These are phyloP conservation scores for Ganoderma sinense DNA, from an alignment of 1,284 basidiomycete species.

Conservation along the genomic window DNA sequence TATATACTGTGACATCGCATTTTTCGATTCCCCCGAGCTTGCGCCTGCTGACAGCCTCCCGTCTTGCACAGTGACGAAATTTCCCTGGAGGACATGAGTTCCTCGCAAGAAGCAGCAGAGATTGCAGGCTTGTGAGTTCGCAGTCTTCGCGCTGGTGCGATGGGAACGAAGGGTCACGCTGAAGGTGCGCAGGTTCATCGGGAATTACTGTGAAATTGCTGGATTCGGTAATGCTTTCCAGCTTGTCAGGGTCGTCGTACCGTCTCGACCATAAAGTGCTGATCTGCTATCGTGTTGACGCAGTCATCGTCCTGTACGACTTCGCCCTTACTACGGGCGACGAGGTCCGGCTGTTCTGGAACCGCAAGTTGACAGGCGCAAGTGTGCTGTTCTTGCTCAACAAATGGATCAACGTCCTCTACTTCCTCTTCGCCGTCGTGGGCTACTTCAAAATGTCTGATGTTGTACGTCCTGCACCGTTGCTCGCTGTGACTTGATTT, in stretches of 20 bases:
- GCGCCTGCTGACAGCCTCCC: not conserved
- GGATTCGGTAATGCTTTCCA: not conserved
- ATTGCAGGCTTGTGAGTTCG: not conserved
- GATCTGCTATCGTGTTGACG: not conserved
- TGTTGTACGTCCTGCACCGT: not conserved
- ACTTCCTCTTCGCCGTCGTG: not conserved
- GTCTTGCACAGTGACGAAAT: not conserved
- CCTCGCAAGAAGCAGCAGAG: not conserved
- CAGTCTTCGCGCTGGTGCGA: not conserved
- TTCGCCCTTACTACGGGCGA: not conserved
- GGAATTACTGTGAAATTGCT: not conserved
- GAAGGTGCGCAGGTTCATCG: not conserved
- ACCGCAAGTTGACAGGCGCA: not conserved
- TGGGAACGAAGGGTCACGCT: not conserved
- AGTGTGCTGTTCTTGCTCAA: not conserved
- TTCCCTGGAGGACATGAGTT: not conserved
- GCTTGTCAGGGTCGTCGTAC: not conserved
- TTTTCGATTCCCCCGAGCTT: not conserved
- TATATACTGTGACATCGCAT: not conserved
- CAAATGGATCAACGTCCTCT: not conserved
- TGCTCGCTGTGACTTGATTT: not conserved
- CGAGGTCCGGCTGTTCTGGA: constrained; percentile 2
- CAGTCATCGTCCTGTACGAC: constrained; percentile 4
- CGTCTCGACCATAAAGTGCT: too few relatives aligned
- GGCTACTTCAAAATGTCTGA: not conserved